phyloP scores from a whole-genome alignment of 345 rosid genomes.

The Acer yangbiense region DNA sequence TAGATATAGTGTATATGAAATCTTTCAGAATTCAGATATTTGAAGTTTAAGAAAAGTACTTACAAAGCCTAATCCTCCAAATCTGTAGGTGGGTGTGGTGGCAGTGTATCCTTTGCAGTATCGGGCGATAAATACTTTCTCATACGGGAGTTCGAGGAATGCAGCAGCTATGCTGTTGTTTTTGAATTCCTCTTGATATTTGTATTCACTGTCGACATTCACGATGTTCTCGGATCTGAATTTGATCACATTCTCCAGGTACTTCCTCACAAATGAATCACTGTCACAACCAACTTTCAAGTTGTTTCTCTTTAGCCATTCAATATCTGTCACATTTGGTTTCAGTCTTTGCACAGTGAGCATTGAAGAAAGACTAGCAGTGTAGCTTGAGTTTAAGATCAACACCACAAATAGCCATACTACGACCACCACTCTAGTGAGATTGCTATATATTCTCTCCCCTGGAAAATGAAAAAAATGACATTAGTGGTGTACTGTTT shows the following conservation, averaged over 20 bases:
- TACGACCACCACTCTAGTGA: slow-evolving; percentile 49
- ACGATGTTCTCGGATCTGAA: slow-evolving; percentile 30
- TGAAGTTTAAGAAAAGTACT: slow-evolving; percentile 21
- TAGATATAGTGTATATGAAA: background rate
- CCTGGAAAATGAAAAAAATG: slow-evolving; percentile 30
- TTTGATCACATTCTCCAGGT: slow-evolving; percentile 33
- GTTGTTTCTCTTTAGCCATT: slow-evolving; percentile 30
- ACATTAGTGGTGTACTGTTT: background rate
- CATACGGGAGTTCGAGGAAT: slow-evolving; percentile 57
- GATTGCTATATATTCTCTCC: slow-evolving; percentile 39
- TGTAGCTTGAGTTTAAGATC: slow-evolving; percentile 60
- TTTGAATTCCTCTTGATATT: slow-evolving; percentile 29
- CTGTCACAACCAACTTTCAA: slow-evolving; percentile 51
- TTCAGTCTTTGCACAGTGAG: slow-evolving; percentile 47
- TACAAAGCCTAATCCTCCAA: slow-evolving; percentile 66
- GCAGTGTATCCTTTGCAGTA: slow-evolving; percentile 45
- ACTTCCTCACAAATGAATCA: slow-evolving; percentile 45
- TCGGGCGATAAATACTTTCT: slow-evolving; percentile 36
- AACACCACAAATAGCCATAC: slow-evolving; percentile 66
- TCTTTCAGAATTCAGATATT: background rate
- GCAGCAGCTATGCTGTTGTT: slow-evolving; percentile 39
- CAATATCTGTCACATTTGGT: slow-evolving; percentile 39
- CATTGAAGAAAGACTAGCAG: slow-evolving; percentile 58
- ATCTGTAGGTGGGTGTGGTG: slow-evolving; percentile 31
- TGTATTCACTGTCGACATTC: slow-evolving; percentile 22